Conservation (phyloP, 805 yeast species). For the Komagataella phaffii region DNA sequence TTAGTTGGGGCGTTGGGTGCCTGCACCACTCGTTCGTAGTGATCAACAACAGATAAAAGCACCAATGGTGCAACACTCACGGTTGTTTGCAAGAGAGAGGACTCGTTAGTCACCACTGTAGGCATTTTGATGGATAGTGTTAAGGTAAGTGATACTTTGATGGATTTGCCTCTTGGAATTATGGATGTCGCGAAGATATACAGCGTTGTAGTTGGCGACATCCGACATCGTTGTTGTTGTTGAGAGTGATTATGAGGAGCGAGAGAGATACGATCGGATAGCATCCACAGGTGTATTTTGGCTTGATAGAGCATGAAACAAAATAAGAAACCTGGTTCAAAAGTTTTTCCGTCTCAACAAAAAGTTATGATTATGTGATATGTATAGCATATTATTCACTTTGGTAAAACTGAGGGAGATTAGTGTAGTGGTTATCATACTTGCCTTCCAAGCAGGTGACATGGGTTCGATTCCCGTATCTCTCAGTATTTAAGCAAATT, state of each 20-base stretch:
- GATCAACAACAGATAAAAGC: conserved; percentile 87
- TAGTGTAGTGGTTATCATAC: conserved; percentile 88
- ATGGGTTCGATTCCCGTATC: conserved; percentile 92
- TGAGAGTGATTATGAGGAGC: neutral
- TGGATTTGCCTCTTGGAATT: neutral
- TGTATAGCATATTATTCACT: neutral
- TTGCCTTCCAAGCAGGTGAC: conserved; percentile 92
- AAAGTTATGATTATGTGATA: too few species aligned
- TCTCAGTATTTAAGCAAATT: conserved; percentile 30
- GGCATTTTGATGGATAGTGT: conserved; percentile 5
- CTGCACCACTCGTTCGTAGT: conserved; percentile 77
- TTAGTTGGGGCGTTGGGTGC: conserved; percentile 9
- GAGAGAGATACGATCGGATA: too few species aligned
- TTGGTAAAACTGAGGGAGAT: conserved; percentile 36
- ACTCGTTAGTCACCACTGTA: conserved; percentile 20
- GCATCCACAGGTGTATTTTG: too few species aligned
- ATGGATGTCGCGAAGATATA: neutral
- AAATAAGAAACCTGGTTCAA: too few species aligned
- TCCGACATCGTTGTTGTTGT: neutral
- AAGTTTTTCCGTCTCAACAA: too few species aligned
- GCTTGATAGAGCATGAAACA: too few species aligned
- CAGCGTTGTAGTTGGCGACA: neutral
- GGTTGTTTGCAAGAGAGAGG: conserved; percentile 29
- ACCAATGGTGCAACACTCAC: conserved; percentile 95
- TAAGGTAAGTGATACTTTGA: neutral